phyloP scores from a whole-genome alignment of 768 basidiomycete genomes.

The Podaxis sp. region DNA sequence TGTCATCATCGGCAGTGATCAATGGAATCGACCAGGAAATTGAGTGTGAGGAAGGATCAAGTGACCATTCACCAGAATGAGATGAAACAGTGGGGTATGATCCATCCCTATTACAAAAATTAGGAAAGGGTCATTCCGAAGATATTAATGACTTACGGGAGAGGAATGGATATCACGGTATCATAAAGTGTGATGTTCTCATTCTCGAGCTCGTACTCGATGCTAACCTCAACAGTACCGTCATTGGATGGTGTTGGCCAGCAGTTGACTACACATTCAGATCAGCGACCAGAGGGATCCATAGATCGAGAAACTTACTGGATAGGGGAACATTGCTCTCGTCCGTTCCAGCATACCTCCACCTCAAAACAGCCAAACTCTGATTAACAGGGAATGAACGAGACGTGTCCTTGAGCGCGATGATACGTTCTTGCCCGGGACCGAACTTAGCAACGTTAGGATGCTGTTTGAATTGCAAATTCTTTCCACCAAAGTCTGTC shows the following conservation, averaged over 20 bases:
- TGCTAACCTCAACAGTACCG: slow-evolving; percentile 91
- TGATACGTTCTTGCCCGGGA: slow-evolving; percentile 53
- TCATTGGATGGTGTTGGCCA: slow-evolving; percentile 94
- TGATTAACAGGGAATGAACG: slow-evolving; percentile 86
- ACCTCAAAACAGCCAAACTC: slow-evolving; percentile 83
- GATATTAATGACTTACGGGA: slow-evolving; percentile 60
- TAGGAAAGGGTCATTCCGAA: background rate
- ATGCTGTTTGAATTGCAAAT: slow-evolving; percentile 94
- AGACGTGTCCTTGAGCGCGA: slow-evolving; percentile 81
- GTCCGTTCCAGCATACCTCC: slow-evolving; percentile 88
- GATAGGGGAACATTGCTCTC: slow-evolving; percentile 89
- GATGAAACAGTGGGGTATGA: slow-evolving; percentile 84
- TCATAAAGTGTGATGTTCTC: slow-evolving; percentile 76
- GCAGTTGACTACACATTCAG: slow-evolving; percentile 71
- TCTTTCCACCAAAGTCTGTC: slow-evolving; percentile 54
- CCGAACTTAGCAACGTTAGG: slow-evolving; percentile 89
- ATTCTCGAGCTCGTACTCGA: slow-evolving; percentile 96
- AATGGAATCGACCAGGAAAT: slow-evolving; percentile 82
- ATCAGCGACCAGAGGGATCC: slow-evolving; percentile 1
- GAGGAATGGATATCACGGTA: slow-evolving; percentile 85
- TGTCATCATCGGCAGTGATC: slow-evolving; percentile 55
- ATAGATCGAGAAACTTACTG: slow-evolving; percentile 47
- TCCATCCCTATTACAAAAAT: slow-evolving; percentile 45
- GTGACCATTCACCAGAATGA: slow-evolving; percentile 73
- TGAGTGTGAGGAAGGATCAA: slow-evolving; percentile 75